phyloP scores from a whole-genome alignment of 176 grass and related monocot species.

The Ensete glaucum region DNA sequence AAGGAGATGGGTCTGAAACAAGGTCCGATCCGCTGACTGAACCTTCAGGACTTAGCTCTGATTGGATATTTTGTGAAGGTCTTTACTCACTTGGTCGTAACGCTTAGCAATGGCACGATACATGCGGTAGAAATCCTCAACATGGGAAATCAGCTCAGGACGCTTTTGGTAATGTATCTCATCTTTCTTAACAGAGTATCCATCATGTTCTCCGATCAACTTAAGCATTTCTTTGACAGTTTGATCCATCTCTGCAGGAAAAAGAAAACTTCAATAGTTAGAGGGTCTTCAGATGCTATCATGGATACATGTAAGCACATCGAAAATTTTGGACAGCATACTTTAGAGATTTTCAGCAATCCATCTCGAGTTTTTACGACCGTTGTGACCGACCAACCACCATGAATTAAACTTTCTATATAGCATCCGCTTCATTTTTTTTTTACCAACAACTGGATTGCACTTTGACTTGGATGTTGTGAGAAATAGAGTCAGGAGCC shows the following conservation, averaged over 20 bases:
- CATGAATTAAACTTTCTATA: constrained; percentile 81
- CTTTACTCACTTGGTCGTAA: constrained; percentile 79
- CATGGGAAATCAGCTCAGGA: constrained; percentile 57
- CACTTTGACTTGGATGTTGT: neutral
- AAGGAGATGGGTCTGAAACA: constrained; percentile 34
- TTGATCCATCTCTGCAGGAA: constrained; percentile 71
- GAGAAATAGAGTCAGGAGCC: neutral
- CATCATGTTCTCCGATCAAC: constrained; percentile 83
- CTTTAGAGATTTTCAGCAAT: constrained; percentile 85
- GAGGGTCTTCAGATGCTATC: constrained; percentile 2
- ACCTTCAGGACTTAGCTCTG: constrained; percentile 58
- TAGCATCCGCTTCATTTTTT: constrained; percentile 53
- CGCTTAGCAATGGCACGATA: constrained; percentile 87
- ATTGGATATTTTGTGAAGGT: constrained; percentile 63
- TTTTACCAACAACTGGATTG: neutral
- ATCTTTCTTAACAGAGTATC: constrained; percentile 92
- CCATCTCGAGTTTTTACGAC: constrained; percentile 84
- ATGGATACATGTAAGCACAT: neutral
- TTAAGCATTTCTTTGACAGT: constrained; percentile 91
- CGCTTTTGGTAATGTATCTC: constrained; percentile 82
- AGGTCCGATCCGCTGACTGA: constrained; percentile 43
- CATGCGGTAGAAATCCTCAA: constrained; percentile 92
- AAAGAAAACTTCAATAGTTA: constrained; percentile 1
- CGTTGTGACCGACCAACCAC: constrained; percentile 97
- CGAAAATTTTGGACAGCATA: constrained; percentile 6